Base-by-base conservation (phyloP, 129 eudicot genomes). In the Tagetes patula region DNA sequence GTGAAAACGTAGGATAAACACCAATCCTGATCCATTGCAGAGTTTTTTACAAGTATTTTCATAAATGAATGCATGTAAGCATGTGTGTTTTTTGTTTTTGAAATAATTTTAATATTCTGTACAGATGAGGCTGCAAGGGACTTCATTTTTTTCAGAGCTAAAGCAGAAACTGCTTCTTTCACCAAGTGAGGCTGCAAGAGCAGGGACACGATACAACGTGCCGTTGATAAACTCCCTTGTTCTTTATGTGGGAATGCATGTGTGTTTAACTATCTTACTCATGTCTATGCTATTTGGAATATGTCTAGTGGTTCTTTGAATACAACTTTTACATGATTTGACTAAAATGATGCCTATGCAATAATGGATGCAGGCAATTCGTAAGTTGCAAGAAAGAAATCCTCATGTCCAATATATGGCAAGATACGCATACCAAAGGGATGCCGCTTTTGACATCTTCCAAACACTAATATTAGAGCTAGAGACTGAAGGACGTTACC, bases 221-320 rank as follows among this genome's bases (percentile, higher is more conserved):
- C 99, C 97, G 41, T 79, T 95, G 56, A 95, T 95, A 77, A 95
- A 91, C 79, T 95, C 99, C 66, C 96, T 95, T 64, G 99, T 95
- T 59, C 97, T 95, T 32, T 90, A 91, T 52, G 97, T 95, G 43
- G 99, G 99, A 48, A 85, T 85, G 91, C 97, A 95, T 91, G 99
- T 95, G 37, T 48, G 36, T 32, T 49, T 67, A 56, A n/a, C 58
- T 41, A 70, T 52, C 50, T 49, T 47, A n/a, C 52, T 41, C 14
- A 75, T 34, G 8, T 14, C 27, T 58, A n/a, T n/a, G n/a, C n/a
- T n/a, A n/a, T n/a, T n/a, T n/a, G n/a, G n/a, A n/a, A n/a, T n/a
- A n/a, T n/a, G n/a, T n/a, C n/a, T n/a, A n/a, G n/a, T n/a, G n/a
- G n/a, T n/a, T n/a, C n/a, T n/a, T 50, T 50, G 56, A 50, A 55